Evolutionary conservation across 345 rosid species (phyloP).

Genomic region (Kernera saxatilis): DNA sequence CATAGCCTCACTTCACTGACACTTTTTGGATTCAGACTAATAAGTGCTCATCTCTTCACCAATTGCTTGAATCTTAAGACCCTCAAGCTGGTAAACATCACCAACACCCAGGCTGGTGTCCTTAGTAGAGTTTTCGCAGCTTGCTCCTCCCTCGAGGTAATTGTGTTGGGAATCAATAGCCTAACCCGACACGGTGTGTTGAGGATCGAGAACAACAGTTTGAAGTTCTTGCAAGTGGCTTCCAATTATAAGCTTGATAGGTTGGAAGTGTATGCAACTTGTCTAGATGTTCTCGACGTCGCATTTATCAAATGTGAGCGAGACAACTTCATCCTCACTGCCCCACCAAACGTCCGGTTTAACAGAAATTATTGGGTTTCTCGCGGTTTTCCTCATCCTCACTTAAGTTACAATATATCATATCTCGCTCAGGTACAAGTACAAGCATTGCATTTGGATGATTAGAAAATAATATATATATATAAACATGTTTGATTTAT

Average conservation of each 20-base stretch:
- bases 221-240: neutral
- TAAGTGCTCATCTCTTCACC: neutral
- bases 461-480: neutral
- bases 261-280: neutral
- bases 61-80: slow-evolving; percentile 3
- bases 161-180: neutral
- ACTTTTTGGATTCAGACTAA: neutral
- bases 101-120: neutral
- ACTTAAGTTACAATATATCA: neutral
- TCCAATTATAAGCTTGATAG: neutral
- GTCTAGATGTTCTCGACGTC: slow-evolving; percentile 11
- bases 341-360: slow-evolving; percentile 2
- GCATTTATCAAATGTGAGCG: neutral
- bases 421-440: slow-evolving; percentile 10
- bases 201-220: slow-evolving; percentile 10
- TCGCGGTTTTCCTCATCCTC: neutral
- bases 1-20: slow-evolving; percentile 6
- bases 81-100: neutral
- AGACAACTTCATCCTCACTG: neutral
- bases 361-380: neutral
- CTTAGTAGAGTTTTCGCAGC: neutral
- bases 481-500: neutral
- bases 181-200: neutral
- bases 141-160: slow-evolving; percentile 20
- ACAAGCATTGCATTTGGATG: neutral